Evolutionary conservation across 1,139 yeast genomes (phyloP).

Genomic region (Candida smagusa): DNA sequence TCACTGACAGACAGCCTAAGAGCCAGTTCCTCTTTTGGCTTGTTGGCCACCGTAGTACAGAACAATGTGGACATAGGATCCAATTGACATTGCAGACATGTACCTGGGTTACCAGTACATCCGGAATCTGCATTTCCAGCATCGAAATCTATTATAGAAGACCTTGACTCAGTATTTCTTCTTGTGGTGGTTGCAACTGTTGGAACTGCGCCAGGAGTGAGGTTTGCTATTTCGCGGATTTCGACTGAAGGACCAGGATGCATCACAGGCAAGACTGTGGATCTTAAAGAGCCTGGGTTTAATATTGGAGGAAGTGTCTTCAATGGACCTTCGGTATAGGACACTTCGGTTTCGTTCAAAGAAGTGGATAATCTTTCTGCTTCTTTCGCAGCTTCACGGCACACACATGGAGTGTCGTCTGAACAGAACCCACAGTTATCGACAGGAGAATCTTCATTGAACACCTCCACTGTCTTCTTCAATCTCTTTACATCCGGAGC

Average conservation of each 20-base stretch:
- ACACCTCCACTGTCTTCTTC: slow-evolving; percentile 14
- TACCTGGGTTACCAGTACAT: slow-evolving; percentile 89
- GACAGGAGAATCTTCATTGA: slow-evolving; percentile 50
- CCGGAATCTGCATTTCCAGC: slow-evolving; percentile 24
- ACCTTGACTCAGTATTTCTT: slow-evolving; percentile 9
- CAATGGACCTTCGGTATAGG: slow-evolving; percentile 18
- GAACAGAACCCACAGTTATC: slow-evolving; percentile 93
- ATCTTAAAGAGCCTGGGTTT: slow-evolving; percentile 9
- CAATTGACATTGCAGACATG: slow-evolving; percentile 76
- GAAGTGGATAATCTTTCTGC: slow-evolving; percentile 37
- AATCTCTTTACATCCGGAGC: slow-evolving; percentile 40
- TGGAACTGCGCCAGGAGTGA: slow-evolving; percentile 43
- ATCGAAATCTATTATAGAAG: slow-evolving; percentile 1
- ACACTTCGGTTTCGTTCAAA: slow-evolving; percentile 18
- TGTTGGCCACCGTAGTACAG: slow-evolving; percentile 78
- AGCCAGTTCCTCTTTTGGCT: slow-evolving; percentile 24
- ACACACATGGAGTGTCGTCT: slow-evolving; percentile 88
- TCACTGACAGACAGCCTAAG: slow-evolving; percentile 7
- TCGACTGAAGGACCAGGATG: slow-evolving; percentile 68
- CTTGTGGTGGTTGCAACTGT: slow-evolving; percentile 26
- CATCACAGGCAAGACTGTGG: slow-evolving; percentile 51
- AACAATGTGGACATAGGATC: slow-evolving; percentile 89
- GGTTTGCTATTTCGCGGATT: slow-evolving; percentile 41
- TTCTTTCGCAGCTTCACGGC: slow-evolving; percentile 77
- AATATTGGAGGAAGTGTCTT: slow-evolving; percentile 36